Percentiles rank a stretch among this genome's conserved stretches.
These are phyloP conservation scores for Omphalotus olearius DNA, from an alignment of 1,284 basidiomycete genomes.

Conservation along the genomic window DNA sequence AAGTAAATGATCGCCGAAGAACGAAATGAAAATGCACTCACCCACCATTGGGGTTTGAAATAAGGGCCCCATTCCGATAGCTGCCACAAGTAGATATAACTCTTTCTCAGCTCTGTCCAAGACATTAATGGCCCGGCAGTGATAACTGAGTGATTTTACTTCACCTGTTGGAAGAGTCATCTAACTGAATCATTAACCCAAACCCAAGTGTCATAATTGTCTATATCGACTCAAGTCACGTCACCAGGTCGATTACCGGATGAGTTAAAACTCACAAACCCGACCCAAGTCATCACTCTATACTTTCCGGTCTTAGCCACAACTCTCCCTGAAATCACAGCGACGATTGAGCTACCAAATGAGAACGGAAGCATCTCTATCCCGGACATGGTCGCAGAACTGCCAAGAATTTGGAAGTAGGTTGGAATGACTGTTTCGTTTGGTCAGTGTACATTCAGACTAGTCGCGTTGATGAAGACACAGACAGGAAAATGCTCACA, in stretches of 20 bases:
- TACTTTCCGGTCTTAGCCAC: slow-evolving; percentile 59
- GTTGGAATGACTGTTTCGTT: slow-evolving; percentile 69
- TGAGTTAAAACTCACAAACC: no score
- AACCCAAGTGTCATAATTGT: slow-evolving; percentile 53
- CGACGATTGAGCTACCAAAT: slow-evolving; percentile 53
- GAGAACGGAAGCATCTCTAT: slow-evolving; percentile 74
- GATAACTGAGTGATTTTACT: slow-evolving; percentile 17
- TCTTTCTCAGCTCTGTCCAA: slow-evolving; percentile 49
- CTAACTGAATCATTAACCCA: slow-evolving; percentile 60
- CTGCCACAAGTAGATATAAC: slow-evolving; percentile 55
- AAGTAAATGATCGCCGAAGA: neutral
- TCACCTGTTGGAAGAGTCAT: slow-evolving; percentile 40
- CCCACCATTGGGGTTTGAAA: slow-evolving; percentile 38
- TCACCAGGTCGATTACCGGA: no score
- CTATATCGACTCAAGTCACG: slow-evolving; percentile 48
- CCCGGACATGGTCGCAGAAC: slow-evolving; percentile 43
- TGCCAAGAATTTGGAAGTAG: slow-evolving; percentile 77
- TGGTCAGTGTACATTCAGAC: neutral
- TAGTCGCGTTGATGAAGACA: no score
- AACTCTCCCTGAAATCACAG: slow-evolving; percentile 54
- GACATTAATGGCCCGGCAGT: neutral
- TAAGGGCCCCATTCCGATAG: slow-evolving; percentile 56
- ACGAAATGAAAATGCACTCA: slow-evolving; percentile 26
- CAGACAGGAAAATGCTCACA: slow-evolving; percentile 7
- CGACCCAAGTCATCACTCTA: slow-evolving; percentile 42